Percentiles rank a stretch among this genome's conserved stretches.
phyloP scores from a whole-genome alignment of 352 stramenopile genomes.

The Phytophthora constricta region DNA sequence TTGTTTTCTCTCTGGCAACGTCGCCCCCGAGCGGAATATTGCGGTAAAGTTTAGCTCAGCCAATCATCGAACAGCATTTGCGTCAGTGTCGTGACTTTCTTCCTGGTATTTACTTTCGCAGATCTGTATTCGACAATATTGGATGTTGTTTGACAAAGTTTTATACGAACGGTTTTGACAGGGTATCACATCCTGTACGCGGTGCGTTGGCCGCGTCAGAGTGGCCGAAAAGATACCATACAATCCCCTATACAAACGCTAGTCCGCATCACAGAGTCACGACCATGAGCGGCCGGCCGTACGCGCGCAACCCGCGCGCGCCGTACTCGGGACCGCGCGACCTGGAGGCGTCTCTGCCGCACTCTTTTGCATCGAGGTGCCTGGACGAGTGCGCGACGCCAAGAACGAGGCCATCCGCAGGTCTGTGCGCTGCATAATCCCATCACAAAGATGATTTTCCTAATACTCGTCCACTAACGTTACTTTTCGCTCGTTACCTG shows the following conservation, averaged over 20 bases:
- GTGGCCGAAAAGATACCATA: slow-evolving; percentile 27
- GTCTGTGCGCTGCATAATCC: slow-evolving; percentile 23
- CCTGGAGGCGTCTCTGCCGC: slow-evolving; percentile 66
- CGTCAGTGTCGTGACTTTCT: too few relatives aligned
- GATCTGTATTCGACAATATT: too few relatives aligned
- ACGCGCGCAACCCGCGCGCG: slow-evolving; percentile 63
- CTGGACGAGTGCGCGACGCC: slow-evolving; percentile 23
- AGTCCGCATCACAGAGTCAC: slow-evolving; percentile 10
- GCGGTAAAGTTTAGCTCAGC: not conserved
- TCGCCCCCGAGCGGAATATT: not conserved
- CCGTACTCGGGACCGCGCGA: slow-evolving; percentile 55
- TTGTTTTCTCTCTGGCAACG: slow-evolving; percentile 27
- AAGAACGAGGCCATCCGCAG: slow-evolving; percentile 63
- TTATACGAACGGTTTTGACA: not conserved
- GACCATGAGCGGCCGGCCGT: slow-evolving; percentile 74
- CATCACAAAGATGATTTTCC: too few relatives aligned
- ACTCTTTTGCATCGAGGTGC: slow-evolving; percentile 55
- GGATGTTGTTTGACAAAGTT: too few relatives aligned
- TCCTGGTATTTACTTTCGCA: too few relatives aligned
- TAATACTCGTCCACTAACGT: not conserved
- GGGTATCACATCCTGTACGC: not conserved
- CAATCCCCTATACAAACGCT: slow-evolving; percentile 5
- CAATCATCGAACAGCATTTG: too few relatives aligned
- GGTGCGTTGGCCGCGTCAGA: slow-evolving; percentile 17
- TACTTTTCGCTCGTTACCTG: not conserved